Evolutionary conservation across 139 green algal species (phyloP), one percentile per base, ranked within the genome.

Genomic region (Picochlorum sp.): DNA sequence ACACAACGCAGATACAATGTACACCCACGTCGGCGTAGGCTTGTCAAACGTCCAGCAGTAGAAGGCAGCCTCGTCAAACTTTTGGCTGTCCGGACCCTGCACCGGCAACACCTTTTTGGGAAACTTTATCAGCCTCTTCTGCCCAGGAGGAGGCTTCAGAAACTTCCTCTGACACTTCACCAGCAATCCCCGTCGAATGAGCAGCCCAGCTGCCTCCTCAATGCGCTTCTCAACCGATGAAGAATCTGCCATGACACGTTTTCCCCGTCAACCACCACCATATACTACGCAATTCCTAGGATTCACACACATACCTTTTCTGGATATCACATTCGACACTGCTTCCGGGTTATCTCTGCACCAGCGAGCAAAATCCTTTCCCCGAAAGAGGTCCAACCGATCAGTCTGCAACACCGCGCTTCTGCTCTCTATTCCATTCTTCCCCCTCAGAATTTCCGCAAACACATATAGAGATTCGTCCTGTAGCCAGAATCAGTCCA

Each of bases 31-130:
- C 2, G 73, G 83, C 8, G 70, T 75, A 4, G 86, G 86, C 16
- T 77, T 70, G 23, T 95, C 86, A 60, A 85, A 91, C 4, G 45
- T 68, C 80, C 81, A 94, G 6, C 62, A 62, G 56, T 89, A 94
- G 62, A 95, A 92, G 9, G 61, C 51, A 3, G 74, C 73, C 55
- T 88, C 79, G 4, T 71, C 47, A 71, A 82, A 94, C 1, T 23
- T 59, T 65, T 84, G 77, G 28, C 23, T 34, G 50, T 76, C 61
- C 30, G 30, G 58, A 66, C 51, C 13, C 21, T 20, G 24, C 32
- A 75, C 30, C 2, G 37, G 60, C 49, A 74, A 38, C 41, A 89
- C 68, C 60, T 82, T 90, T 7, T 72, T 70, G 3, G 84, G 83
- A 61, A 78, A 90, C 58, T 88, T 90, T 28, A 83, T 76, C 18